Conservation (phyloP, 1,284 basidiomycete species). For the Phellinidium pouzarii region DNA sequence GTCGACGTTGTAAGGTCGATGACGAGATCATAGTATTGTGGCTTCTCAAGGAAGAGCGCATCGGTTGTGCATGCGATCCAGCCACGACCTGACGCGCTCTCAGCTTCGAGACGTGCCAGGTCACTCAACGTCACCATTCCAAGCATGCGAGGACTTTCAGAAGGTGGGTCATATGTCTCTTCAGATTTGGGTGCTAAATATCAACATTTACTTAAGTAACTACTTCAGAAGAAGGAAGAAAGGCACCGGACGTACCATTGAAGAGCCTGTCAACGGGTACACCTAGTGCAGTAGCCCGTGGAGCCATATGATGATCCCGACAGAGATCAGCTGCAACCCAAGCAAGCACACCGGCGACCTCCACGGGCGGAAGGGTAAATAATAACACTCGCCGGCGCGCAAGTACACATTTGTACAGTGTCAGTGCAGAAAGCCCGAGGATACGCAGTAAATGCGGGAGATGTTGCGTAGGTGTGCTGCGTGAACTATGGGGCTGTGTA, state of each 20-base stretch:
- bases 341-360: constrained; percentile 69
- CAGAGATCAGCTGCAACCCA: constrained; percentile 68
- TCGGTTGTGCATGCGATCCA: constrained; percentile 85
- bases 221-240: not conserved
- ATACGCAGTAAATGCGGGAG: constrained; percentile 65
- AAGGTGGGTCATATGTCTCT: constrained; percentile 23
- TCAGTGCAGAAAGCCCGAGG: constrained; percentile 67
- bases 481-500: constrained; percentile 30
- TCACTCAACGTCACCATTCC: constrained; percentile 74
- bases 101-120: constrained; percentile 50
- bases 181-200: constrained; percentile 12
- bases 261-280: constrained; percentile 4
- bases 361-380: constrained; percentile 70
- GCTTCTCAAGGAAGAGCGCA: constrained; percentile 72
- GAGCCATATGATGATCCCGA: constrained; percentile 45
- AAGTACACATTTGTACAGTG: constrained; percentile 70
- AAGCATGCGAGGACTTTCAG: constrained; percentile 54
- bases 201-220: too few species aligned
- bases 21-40: constrained; percentile 66
- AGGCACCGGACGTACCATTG: not conserved
- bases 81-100: constrained; percentile 51
- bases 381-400: constrained; percentile 65
- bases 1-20: constrained; percentile 68
- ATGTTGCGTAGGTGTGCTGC: constrained; percentile 49
- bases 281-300: constrained; percentile 1